A percentile compares a stretch with the other conserved stretches of the same genome.
Conservation (phyloP, 371 early-diverging fungal species). For the Mucor racemosus region DNA sequence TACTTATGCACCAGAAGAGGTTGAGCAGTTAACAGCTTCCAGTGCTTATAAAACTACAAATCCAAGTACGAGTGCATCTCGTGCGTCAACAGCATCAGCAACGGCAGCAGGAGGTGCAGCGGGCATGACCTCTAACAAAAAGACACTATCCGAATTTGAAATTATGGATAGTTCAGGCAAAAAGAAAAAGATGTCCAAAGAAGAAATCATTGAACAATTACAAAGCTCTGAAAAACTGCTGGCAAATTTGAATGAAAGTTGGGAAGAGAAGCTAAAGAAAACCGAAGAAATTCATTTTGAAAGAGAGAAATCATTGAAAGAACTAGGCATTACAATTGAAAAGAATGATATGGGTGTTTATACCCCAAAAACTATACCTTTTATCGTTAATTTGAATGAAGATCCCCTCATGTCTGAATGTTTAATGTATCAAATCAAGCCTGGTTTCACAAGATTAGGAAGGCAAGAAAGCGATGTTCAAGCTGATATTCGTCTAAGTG, state of each 20-base stretch:
- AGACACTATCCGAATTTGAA: conserved; percentile 39
- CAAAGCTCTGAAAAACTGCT: conserved; percentile 88
- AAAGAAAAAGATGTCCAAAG: conserved; percentile 57
- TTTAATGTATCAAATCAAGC: conserved; percentile 84
- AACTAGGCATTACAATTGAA: conserved; percentile 81
- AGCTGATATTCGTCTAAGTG: conserved; percentile 78
- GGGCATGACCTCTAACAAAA: background rate
- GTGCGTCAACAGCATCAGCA: background rate
- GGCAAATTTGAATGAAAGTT: conserved; percentile 80
- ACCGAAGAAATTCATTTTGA: conserved; percentile 78
- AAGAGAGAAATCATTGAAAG: conserved; percentile 78
- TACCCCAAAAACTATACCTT: conserved; percentile 84
- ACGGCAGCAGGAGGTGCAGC: background rate
- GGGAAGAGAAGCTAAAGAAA: conserved; percentile 83
- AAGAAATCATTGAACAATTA: conserved; percentile 79
- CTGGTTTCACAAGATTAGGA: conserved; percentile 79
- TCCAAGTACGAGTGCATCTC: background rate
- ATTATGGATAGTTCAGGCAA: conserved; percentile 58
- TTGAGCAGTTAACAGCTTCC: conserved; percentile 42
- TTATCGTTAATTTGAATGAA: conserved; percentile 89
- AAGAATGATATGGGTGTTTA: conserved; percentile 80
- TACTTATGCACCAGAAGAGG: conserved; percentile 65
- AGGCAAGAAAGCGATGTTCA: conserved; percentile 48
- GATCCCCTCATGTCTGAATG: conserved; percentile 93
- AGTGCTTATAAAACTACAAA: conserved; percentile 37